Base-by-base conservation (phyloP, 2,329 filamentous ascomycete genomes). In the Rhexocercosporidium sp. region DNA sequence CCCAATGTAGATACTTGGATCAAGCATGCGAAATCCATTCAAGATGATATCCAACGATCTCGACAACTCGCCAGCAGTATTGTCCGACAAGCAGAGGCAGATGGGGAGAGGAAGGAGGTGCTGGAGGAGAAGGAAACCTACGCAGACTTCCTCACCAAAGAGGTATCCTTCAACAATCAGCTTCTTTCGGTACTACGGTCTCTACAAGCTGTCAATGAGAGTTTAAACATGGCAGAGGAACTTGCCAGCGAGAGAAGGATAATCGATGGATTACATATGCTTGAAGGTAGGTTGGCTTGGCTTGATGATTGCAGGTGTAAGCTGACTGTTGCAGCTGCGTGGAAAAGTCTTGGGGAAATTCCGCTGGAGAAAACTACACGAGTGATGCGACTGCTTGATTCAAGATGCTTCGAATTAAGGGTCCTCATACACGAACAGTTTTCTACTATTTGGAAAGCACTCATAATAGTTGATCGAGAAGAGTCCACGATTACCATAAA, bases 1-100 rank as follows among this genome's bases (percentile, higher is more conserved):
- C 87, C 90, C 46, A 91, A 96, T 75, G 91, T 97, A 60, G 91
- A 93, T 76, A 87, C 90, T 61, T 98, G 95, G 95, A 92, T 96
- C 65, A 82, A 85, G 61, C 93, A 96, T 78, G 93, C 94, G 57
- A 93, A 93, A 79, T 88, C 90, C 62, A 86, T 97, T 8, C 93
- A 97, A 78, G 87, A 90, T 69, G 95, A 97, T 76, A 95, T 97
- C 71, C 88, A 92, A 74, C 87, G 88, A 56, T 95, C 93, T 27
- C 90, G 93, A 74, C 85, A 87, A 18, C 89, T 94, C 41, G 94
- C 95, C 25, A 90, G 90, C 75, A 89, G 94, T 66, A 96, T 98
- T 66, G 86, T 95, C 5, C 86, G 89, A 53, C 88, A 93, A 74
- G 90, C 94, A 62, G 91, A 95, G 75, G 87, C 83, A 1, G 87